Evolutionary conservation across 2,329 filamentous ascomycete species (phyloP).

Genomic region (Alternaria ventricosa): DNA sequence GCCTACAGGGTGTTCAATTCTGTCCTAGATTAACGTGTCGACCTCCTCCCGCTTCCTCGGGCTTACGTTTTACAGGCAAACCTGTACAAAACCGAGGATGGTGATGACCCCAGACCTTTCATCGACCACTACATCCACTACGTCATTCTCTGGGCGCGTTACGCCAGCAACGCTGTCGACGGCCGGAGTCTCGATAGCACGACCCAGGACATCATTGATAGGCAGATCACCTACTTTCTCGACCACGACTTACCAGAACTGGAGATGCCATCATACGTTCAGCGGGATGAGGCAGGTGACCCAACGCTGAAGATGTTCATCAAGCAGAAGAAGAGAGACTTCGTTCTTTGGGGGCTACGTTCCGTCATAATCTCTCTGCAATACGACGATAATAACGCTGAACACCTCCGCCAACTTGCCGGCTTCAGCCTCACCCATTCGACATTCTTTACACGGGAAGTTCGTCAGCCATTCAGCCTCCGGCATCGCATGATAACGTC

Average conservation of each 20-base stretch:
- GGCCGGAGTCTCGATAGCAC: slow-evolving; percentile 16
- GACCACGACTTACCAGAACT: slow-evolving; percentile 5
- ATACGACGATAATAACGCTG: slow-evolving; percentile 20
- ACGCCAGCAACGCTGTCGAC: slow-evolving; percentile 34
- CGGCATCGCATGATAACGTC: slow-evolving; percentile 26
- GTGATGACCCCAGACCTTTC: slow-evolving; percentile 19
- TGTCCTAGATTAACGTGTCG: neutral
- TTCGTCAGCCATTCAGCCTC: slow-evolving; percentile 12
- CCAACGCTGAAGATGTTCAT: slow-evolving; percentile 14
- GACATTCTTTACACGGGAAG: slow-evolving; percentile 7
- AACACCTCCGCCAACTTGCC: slow-evolving; percentile 24
- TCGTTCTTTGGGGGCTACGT: slow-evolving; percentile 35
- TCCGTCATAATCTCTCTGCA: slow-evolving; percentile 31
- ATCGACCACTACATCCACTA: slow-evolving; percentile 28
- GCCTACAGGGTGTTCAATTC: neutral
- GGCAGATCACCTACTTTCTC: slow-evolving; percentile 15
- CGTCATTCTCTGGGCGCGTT: slow-evolving; percentile 34
- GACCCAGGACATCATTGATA: slow-evolving; percentile 11
- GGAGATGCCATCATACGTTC: slow-evolving; percentile 2
- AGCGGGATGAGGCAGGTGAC: neutral
- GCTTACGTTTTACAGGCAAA: slow-evolving; percentile 12
- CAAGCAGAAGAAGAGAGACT: slow-evolving; percentile 26
- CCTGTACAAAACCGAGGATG: slow-evolving; percentile 8
- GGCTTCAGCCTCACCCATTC: slow-evolving; percentile 21
- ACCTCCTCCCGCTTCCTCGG: neutral